phyloP scores from a whole-genome alignment of 2,329 filamentous ascomycete genomes.

The Aspergillus transmontanensis region DNA sequence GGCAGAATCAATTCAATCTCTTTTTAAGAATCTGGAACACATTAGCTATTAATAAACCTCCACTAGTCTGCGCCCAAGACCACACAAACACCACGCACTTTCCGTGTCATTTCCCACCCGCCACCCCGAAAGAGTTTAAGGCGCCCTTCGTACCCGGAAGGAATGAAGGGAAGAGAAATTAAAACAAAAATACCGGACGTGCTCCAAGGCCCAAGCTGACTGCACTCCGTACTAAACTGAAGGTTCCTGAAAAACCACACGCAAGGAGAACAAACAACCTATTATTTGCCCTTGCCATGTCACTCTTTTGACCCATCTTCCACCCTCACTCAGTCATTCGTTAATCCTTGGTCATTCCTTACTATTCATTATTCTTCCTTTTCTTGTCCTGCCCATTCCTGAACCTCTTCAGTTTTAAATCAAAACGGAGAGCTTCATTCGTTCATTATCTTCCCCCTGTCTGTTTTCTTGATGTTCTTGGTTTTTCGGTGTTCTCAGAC shows the following conservation, averaged over 20 bases:
- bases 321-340: constrained; percentile 34
- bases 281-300: constrained; percentile 25
- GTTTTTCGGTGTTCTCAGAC: constrained; percentile 11
- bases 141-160: not conserved
- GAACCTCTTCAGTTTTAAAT: not conserved
- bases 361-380: not conserved
- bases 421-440: constrained; percentile 7
- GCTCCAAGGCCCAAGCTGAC: not conserved
- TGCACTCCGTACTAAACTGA: not conserved
- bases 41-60: not conserved
- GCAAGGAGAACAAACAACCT: constrained; percentile 14
- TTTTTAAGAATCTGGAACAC: not conserved
- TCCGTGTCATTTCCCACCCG: not conserved
- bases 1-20: not conserved
- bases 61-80: not conserved
- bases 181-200: not conserved
- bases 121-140: not conserved
- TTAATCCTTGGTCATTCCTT: constrained; percentile 20
- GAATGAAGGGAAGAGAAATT: not conserved
- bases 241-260: not conserved
- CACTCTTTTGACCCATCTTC: constrained; percentile 27
- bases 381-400: constrained; percentile 14
- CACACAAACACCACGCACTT: not conserved
- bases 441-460: constrained; percentile 15
- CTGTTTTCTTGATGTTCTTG: constrained; percentile 15